Base-by-base conservation (phyloP, 2,329 filamentous ascomycete genomes). In the Fusarium luffae region DNA sequence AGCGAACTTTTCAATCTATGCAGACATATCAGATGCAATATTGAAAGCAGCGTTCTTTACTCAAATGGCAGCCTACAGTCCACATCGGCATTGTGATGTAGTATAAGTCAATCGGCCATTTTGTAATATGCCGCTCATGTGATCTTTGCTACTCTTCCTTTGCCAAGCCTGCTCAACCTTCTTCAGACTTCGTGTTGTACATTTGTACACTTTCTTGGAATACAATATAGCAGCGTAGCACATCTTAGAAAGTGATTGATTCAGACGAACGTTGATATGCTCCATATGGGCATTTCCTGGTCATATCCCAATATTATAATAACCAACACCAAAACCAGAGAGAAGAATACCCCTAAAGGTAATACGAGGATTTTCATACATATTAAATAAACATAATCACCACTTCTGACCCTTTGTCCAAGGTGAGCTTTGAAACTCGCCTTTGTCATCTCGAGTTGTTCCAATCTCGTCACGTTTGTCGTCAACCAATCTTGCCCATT, bases 401-500 rank as follows among this genome's bases (percentile, higher is more conserved):
- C 73, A 75, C 54, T 63, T 60, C 42, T 73, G 62, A 19, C 63
- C 52, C 55, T 59, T 60, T 44, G 76, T 79, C 78, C 78, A 81
- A 25, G 59, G 70, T 43, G 75, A 74, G 44, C 64, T 77, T 32
- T 72, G 62, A 57, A 77, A 75, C 44, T 72, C 69, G n/a, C 77
- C 78, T 16, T 74, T 73, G 27, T 68, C 66, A 40, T 75, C 68
- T 48, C 68, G 74, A 30, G 69, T 69, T 54, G 77, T 80, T n/a
- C 81, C 82, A 65, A 85, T 77, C 14, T 79, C 78, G n/a, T 86
- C 82, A 66, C 85, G 78, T 41, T 81, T 75, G 73, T 93, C 90
- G 78, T 92, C 87, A 23, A 90, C 85, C 46, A 94, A 75, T 66
- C 92, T 81, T 4, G 86, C 92, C 90, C 92, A 96, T 81, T 96